Percentiles rank a stretch among this genome's conserved stretches.
Conservation (phyloP, 768 basidiomycete genomes). For the Lentinula sp. region DNA sequence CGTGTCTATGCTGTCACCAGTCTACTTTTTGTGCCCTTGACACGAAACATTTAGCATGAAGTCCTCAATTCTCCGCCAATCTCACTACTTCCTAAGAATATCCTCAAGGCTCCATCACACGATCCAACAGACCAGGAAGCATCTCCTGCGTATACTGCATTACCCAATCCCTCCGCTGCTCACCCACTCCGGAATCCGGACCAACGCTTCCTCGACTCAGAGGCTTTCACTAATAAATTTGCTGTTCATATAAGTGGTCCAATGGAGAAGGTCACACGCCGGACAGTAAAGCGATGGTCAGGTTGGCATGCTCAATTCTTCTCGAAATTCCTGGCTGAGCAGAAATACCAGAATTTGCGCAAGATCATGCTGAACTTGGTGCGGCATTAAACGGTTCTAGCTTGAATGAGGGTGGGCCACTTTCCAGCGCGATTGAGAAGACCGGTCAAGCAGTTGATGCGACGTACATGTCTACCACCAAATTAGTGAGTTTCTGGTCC, state of each 20-base stretch:
- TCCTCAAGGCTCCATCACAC: conserved; percentile 91
- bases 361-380: conserved; percentile 88
- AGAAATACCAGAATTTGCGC: conserved; percentile 54
- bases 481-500: conserved; percentile 51
- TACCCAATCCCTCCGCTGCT: conserved; percentile 85
- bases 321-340: neutral
- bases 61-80: conserved; percentile 90
- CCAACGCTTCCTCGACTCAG: conserved; percentile 93
- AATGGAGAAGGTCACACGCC: conserved; percentile 94
- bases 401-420: conserved; percentile 68
- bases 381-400: conserved; percentile 92
- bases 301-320: conserved; percentile 39
- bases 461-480: conserved; percentile 89
- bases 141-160: conserved; percentile 69
- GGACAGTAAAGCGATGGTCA: conserved; percentile 91
- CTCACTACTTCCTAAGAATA: conserved; percentile 90
- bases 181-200: conserved; percentile 91
- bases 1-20: conserved; percentile 15
- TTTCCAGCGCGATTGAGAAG: conserved; percentile 88
- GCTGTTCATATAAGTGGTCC: conserved; percentile 85
- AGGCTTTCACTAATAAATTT: conserved; percentile 94
- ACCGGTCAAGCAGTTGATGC: conserved; percentile 95
- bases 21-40: neutral
- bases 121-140: conserved; percentile 81
- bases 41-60: conserved; percentile 56